Evolutionary conservation across 176 grass and related monocot species (phyloP).

Genomic region (Saccharum spontaneum): DNA sequence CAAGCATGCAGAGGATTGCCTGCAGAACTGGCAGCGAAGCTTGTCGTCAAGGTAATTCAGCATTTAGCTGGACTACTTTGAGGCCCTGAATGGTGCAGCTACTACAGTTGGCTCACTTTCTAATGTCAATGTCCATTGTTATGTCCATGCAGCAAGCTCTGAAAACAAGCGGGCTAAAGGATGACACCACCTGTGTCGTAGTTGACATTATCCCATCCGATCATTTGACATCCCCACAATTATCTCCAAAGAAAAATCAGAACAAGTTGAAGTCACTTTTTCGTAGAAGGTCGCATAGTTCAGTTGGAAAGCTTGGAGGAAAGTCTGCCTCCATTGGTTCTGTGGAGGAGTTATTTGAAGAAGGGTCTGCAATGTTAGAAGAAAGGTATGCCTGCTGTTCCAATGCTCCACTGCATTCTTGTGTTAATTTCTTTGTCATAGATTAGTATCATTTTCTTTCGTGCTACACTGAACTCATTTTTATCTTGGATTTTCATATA

Average conservation of each 20-base stretch:
- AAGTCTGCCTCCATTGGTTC: slow-evolving; percentile 71
- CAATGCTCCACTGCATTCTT: background rate
- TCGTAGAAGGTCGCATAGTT: slow-evolving; percentile 62
- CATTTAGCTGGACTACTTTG: background rate
- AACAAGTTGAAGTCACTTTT: slow-evolving; percentile 81
- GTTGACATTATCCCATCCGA: slow-evolving; percentile 87
- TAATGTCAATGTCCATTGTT: slow-evolving; percentile 2
- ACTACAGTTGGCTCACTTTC: background rate
- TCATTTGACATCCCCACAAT: slow-evolving; percentile 57
- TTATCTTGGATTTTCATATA: background rate
- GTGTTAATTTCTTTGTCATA: background rate
- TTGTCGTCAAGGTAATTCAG: slow-evolving; percentile 85
- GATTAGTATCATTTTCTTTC: background rate
- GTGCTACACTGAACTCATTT: background rate
- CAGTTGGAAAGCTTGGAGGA: slow-evolving; percentile 53
- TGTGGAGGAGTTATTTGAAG: slow-evolving; percentile 93
- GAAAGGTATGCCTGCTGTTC: slow-evolving; percentile 56
- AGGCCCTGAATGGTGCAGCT: background rate
- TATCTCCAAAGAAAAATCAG: slow-evolving; percentile 78
- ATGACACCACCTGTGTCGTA: slow-evolving; percentile 97
- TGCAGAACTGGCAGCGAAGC: slow-evolving; percentile 85
- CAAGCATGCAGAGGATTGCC: slow-evolving; percentile 80
- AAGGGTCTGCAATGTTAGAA: slow-evolving; percentile 96
- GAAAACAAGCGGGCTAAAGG: slow-evolving; percentile 90
- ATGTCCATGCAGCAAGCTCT: slow-evolving; percentile 72